Evolutionary conservation across 1,284 basidiomycete genomes (phyloP).

Genomic region (Melampsora americana): DNA sequence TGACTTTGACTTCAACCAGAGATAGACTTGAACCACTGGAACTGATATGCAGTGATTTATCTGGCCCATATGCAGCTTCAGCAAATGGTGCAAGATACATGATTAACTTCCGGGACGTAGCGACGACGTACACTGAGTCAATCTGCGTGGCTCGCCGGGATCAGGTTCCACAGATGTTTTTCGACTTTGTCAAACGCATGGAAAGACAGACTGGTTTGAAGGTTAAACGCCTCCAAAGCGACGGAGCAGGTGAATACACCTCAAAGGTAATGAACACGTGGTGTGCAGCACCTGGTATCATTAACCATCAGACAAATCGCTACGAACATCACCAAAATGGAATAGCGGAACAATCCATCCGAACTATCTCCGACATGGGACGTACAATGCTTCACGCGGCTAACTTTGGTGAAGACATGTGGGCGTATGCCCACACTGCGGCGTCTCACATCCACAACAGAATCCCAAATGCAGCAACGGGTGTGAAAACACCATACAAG

Average conservation of each 20-base stretch:
- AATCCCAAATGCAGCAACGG: background rate
- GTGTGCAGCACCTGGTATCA: background rate
- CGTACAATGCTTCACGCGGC: background rate
- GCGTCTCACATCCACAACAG: slow-evolving; percentile 12
- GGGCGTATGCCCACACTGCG: background rate
- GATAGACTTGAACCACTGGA: background rate
- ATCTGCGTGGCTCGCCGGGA: background rate
- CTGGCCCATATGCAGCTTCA: background rate
- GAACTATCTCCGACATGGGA: background rate
- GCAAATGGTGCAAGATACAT: background rate
- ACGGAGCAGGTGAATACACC: background rate
- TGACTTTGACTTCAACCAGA: background rate
- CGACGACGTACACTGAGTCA: background rate
- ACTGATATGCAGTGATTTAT: background rate
- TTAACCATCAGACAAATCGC: too few relatives aligned
- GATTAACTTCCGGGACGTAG: background rate
- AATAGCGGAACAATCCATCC: background rate
- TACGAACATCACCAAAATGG: background rate
- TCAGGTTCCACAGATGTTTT: background rate
- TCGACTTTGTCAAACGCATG: too few relatives aligned
- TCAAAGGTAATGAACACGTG: background rate
- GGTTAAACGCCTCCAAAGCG: background rate
- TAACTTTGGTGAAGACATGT: background rate
- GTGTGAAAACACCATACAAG: background rate
- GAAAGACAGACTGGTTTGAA: background rate